Conservation (phyloP, 768 basidiomycete genomes). For the Paxillus ammoniavirescens region DNA sequence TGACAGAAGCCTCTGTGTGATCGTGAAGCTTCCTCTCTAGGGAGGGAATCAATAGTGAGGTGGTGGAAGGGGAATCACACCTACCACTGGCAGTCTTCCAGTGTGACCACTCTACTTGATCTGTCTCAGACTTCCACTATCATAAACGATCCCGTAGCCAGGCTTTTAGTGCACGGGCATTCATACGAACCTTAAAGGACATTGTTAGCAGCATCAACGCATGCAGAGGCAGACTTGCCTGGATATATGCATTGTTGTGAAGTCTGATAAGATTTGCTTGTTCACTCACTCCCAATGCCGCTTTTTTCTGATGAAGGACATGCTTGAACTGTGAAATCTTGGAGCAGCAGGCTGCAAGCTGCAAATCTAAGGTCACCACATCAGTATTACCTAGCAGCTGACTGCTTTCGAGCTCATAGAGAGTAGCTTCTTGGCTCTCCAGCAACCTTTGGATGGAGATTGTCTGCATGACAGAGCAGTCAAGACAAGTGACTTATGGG, state of each 20-base stretch:
- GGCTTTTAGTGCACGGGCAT: slow-evolving; percentile 24
- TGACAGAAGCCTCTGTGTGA: too few species aligned
- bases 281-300: background rate
- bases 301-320: too few species aligned
- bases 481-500: background rate
- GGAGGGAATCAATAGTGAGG: too few species aligned
- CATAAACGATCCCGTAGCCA: slow-evolving; percentile 18
- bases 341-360: too few species aligned
- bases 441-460: background rate
- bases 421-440: background rate
- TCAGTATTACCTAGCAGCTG: too few species aligned
- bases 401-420: background rate
- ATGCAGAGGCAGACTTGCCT: background rate
- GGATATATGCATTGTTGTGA: slow-evolving; percentile 12
- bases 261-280: background rate
- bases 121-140: slow-evolving; percentile 28
- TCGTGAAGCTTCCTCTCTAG: too few species aligned
- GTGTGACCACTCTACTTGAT: slow-evolving; percentile 15
- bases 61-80: too few species aligned
- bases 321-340: too few species aligned
- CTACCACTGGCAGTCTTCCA: background rate
- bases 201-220: background rate
- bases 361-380: too few species aligned
- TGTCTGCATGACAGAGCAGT: too few species aligned
- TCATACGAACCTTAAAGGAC: slow-evolving; percentile 13